A percentile compares a stretch with the other conserved stretches of the same genome.
These are phyloP conservation scores for Achaetomium macrosporum DNA, from an alignment of 2,329 filamentous ascomycete genomes.

Conservation along the genomic window DNA sequence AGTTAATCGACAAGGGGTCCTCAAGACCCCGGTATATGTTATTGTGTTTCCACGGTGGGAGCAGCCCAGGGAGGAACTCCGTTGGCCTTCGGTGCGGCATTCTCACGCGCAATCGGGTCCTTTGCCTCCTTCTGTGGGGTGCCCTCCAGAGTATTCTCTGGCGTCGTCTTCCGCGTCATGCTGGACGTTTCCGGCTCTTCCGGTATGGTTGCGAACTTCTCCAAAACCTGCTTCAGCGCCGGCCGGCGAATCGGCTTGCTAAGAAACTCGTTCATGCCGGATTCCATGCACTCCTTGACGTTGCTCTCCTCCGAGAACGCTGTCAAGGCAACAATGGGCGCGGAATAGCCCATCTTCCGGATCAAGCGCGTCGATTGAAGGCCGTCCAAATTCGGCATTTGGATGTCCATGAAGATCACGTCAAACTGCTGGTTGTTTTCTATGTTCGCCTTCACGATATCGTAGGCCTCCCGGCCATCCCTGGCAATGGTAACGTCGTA, in stretches of 20 bases:
- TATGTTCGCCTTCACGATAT: slow-evolving; percentile 79
- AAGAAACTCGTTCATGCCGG: slow-evolving; percentile 88
- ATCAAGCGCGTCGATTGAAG: slow-evolving; percentile 82
- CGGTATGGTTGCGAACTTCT: slow-evolving; percentile 74
- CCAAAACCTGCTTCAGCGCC: slow-evolving; percentile 77
- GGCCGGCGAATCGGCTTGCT: slow-evolving; percentile 72
- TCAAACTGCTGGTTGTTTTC: slow-evolving; percentile 67
- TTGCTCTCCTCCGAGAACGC: slow-evolving; percentile 90
- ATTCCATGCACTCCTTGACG: slow-evolving; percentile 77
- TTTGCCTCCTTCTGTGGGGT: slow-evolving; percentile 12
- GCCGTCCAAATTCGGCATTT: slow-evolving; percentile 91
- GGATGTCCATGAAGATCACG: slow-evolving; percentile 92
- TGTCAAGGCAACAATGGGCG: slow-evolving; percentile 84
- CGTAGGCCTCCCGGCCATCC: slow-evolving; percentile 80
- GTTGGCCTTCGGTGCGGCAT: slow-evolving; percentile 9
- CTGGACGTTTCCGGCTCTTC: slow-evolving; percentile 55
- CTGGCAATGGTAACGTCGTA: slow-evolving; percentile 85
- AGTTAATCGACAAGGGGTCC: not conserved
- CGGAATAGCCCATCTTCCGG: slow-evolving; percentile 76
- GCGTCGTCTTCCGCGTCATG: slow-evolving; percentile 30
- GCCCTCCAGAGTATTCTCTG: slow-evolving; percentile 21
- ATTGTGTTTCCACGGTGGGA: not conserved
- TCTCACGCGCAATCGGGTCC: slow-evolving; percentile 11
- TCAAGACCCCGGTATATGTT: not conserved
- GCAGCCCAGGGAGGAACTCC: not conserved